Base-by-base conservation (phyloP, 495 filamentous ascomycete genomes). In the Penicillium simplicissimum region DNA sequence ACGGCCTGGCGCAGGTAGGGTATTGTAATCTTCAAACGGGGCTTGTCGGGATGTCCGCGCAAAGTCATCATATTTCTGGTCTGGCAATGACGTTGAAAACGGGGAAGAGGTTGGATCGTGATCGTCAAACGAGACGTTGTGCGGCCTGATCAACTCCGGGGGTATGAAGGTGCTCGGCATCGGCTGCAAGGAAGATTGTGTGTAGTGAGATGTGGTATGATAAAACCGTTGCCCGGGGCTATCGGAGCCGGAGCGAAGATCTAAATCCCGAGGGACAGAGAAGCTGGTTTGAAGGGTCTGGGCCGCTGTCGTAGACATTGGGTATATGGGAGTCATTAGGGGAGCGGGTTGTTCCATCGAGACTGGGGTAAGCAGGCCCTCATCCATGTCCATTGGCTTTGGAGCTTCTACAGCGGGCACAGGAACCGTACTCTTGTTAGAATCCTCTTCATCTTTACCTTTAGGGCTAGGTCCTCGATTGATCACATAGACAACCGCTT, bases 381-480 rank as follows among this genome's bases (percentile, higher is more conserved):
- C n/a, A n/a, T n/a, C n/a, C n/a, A n/a, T n/a, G n/a, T n/a, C n/a
- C n/a, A n/a, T n/a, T n/a, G n/a, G n/a, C n/a, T n/a, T n/a, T n/a
- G n/a, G n/a, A n/a, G n/a, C n/a, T 17, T 75, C 71, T 23, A 71
- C 72, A n/a, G 59, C 49, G 31, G 71, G 68, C 3, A 75, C 76
- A 14, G 66, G 55, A 33, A 67, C 73, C 21, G 71, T 35, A 11
- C 43, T 25, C 0, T 69, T 60, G 34, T 51, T 49, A 6, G 71
- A 68, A 9, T 77, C 76, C 8, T 71, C 67, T 11, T 76, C 74
- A 35, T 76, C 75, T 9, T 76, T 69, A 38, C 68, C 63, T 67
- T 80, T 80, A n/a, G 69, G 64, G 55, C 70, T 73, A 2, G 74
- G 64, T 33, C 77, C 72, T 8, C 72, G 70, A 64, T 78, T 76